Conservation (phyloP, 805 yeast genomes). For the Metschnikowia baotianmanensis region DNA sequence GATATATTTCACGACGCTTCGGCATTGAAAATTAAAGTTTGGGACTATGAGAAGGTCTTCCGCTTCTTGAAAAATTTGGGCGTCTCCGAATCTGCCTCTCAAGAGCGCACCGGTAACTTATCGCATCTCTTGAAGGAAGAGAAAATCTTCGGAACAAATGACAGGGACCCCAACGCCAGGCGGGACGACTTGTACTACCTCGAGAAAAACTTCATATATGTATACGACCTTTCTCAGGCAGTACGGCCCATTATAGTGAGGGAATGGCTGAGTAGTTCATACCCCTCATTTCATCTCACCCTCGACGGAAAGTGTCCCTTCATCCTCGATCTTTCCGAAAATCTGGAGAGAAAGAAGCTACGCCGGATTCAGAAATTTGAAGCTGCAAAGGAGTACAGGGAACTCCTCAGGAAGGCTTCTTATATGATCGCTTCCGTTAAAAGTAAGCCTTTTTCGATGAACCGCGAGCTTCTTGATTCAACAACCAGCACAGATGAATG, state of each 20-base stretch:
- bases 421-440: conserved; percentile 28
- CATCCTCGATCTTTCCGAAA: conserved; percentile 53
- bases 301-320: conserved; percentile 83
- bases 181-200: conserved; percentile 85
- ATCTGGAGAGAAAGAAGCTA: conserved; percentile 39
- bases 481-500: conserved; percentile 17
- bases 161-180: conserved; percentile 81
- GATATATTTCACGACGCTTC: conserved; percentile 70
- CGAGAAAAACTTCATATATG: conserved; percentile 64
- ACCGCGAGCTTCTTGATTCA: conserved; percentile 6
- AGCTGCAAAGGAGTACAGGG: conserved; percentile 43
- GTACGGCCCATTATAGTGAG: conserved; percentile 78
- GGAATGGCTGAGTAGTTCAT: conserved; percentile 63
- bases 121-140: conserved; percentile 73
- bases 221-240: conserved; percentile 75
- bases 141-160: conserved; percentile 80
- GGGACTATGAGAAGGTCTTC: conserved; percentile 84
- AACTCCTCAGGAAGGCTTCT: conserved; percentile 34
- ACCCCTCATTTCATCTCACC: conserved; percentile 59
- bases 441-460: conserved; percentile 2
- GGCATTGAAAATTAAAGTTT: conserved; percentile 66
- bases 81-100: conserved; percentile 21
- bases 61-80: conserved; percentile 70
- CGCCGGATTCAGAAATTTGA: conserved; percentile 40
- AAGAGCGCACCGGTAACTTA: conserved; percentile 23